phyloP scores from a whole-genome alignment of 1,139 yeast species.

The Yamadazyma atlantica region DNA sequence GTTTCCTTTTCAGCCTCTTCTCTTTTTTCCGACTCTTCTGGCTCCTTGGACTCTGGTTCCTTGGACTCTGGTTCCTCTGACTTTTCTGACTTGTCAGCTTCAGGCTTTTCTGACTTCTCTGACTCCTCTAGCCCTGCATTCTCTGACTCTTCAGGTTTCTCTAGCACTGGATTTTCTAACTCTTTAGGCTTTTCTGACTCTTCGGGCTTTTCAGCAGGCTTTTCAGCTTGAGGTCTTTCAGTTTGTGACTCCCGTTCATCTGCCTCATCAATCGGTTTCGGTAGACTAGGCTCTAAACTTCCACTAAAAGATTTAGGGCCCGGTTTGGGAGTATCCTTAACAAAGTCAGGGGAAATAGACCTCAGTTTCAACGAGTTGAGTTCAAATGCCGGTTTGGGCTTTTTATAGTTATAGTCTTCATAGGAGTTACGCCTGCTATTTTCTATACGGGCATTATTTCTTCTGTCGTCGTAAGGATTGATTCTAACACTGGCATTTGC shows the following conservation, averaged over 20 bases:
- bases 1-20: not conserved
- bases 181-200: too few species aligned
- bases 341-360: constrained; percentile 1
- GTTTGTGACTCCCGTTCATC: too few species aligned
- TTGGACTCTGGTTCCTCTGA: too few species aligned
- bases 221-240: too few species aligned
- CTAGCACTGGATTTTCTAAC: too few species aligned
- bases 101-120: too few species aligned
- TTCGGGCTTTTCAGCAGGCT: too few species aligned
- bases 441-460: constrained; percentile 7
- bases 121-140: too few species aligned
- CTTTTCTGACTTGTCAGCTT: not conserved
- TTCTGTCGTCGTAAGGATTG: constrained; percentile 8
- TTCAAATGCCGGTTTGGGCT: constrained; percentile 17
- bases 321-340: not conserved
- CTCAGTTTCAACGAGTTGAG: constrained; percentile 11
- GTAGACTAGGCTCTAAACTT: not conserved
- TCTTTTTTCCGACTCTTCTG: not conserved
- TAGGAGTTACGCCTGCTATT: constrained; percentile 4
- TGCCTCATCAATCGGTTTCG: not conserved
- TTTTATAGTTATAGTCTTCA: constrained; percentile 8
- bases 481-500: not conserved
- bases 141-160: too few species aligned
- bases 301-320: not conserved
- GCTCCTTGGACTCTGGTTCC: too few species aligned